A percentile compares a stretch with the other conserved stretches of the same genome.
Conservation (phyloP, 208 protist species). For the Trypanosoma mega region DNA sequence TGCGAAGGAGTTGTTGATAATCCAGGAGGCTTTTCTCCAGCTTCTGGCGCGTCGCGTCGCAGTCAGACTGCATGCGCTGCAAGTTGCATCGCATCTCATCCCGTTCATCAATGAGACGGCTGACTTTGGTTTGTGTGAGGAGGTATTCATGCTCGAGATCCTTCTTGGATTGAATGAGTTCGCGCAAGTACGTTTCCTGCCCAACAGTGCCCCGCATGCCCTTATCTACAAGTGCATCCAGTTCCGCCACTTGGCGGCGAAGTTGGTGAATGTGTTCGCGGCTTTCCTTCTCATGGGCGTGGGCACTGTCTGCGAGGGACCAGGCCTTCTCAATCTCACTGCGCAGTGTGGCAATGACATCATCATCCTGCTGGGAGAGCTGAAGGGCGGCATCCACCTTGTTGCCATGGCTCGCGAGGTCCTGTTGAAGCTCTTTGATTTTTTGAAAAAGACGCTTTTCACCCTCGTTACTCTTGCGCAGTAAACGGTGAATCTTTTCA, state of each 20-base stretch:
- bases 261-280: constrained; percentile 94
- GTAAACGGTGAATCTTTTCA: constrained; percentile 96
- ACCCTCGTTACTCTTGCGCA: constrained; percentile 96
- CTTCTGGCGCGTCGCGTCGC: constrained; percentile 24
- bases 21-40: constrained; percentile 40
- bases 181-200: constrained; percentile 94
- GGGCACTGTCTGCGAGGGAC: constrained; percentile 96
- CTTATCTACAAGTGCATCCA: constrained; percentile 93
- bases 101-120: constrained; percentile 73
- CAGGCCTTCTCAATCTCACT: constrained; percentile 97
- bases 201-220: constrained; percentile 91
- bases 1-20: constrained; percentile 60
- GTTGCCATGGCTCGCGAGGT: constrained; percentile 94
- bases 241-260: constrained; percentile 93
- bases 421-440: constrained; percentile 92
- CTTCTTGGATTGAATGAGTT: constrained; percentile 92
- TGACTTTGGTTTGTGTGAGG: constrained; percentile 53
- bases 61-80: constrained; percentile 18
- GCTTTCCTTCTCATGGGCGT: constrained; percentile 95
- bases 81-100: constrained; percentile 17
- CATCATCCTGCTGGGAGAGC: constrained; percentile 96
- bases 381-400: constrained; percentile 97
- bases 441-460: constrained; percentile 96
- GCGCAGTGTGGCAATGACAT: constrained; percentile 92
- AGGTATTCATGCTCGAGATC: constrained; percentile 91